Conservation (phyloP, 495 filamentous ascomycete species). For the Aspergillus homomorphus region DNA sequence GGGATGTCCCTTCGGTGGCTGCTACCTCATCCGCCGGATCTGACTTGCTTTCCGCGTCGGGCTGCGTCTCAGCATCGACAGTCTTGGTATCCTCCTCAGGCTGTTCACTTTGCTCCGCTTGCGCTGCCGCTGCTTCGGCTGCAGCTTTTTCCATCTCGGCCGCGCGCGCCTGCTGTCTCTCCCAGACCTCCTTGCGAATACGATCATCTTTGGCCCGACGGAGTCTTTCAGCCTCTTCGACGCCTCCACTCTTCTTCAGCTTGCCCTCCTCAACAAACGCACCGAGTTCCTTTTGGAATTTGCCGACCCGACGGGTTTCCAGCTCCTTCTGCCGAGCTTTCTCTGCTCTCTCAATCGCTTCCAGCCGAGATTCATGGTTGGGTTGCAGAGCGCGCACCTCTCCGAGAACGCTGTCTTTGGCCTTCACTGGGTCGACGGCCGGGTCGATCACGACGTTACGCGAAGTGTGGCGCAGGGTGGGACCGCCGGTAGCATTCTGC, state of each 20-base stretch:
- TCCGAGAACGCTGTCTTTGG: conserved; percentile 85
- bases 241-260: conserved; percentile 90
- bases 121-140: conserved; percentile 25
- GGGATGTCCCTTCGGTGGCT: not conserved
- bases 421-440: conserved; percentile 68
- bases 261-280: conserved; percentile 87
- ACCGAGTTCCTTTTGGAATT: conserved; percentile 85
- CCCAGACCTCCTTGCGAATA: conserved; percentile 82
- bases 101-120: conserved; percentile 20
- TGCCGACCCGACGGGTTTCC: conserved; percentile 68
- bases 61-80: conserved; percentile 1
- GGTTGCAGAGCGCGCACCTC: conserved; percentile 94
- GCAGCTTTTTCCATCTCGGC: conserved; percentile 39
- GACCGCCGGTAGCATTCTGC: conserved; percentile 48
- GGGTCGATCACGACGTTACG: conserved; percentile 64
- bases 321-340: conserved; percentile 84
- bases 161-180: conserved; percentile 55
- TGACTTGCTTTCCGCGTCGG: not conserved
- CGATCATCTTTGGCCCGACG: conserved; percentile 83
- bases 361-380: conserved; percentile 87
- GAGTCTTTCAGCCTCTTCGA: conserved; percentile 88
- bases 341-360: conserved; percentile 94
- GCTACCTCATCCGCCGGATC: not conserved
- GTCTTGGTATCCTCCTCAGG: conserved; percentile 11
- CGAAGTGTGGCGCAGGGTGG: conserved; percentile 48